These are phyloP conservation scores for Ziziphus jujuba DNA, from an alignment of 306 rosid species.

Conservation along the genomic window DNA sequence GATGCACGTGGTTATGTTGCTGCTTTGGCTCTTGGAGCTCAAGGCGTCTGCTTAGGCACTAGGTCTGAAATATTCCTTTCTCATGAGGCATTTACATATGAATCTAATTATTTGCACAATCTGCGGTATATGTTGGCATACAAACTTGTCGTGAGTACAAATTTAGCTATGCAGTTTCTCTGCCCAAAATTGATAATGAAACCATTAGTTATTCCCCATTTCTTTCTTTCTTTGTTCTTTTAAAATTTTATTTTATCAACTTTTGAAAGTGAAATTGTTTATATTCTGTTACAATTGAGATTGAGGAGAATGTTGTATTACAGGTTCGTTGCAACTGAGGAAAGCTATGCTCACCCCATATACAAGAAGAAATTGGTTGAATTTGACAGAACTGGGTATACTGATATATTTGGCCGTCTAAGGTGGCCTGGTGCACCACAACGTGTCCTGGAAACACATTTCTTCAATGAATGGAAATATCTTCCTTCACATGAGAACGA, in stretches of 20 bases:
- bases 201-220: no score
- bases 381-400: conserved; percentile 59
- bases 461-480: conserved; percentile 64
- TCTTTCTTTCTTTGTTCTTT: no score
- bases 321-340: conserved; percentile 84
- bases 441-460: conserved; percentile 67
- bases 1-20: conserved; percentile 88
- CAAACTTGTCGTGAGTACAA: neutral
- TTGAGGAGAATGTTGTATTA: conserved; percentile 3
- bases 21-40: conserved; percentile 88
- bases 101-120: conserved; percentile 1
- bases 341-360: conserved; percentile 78
- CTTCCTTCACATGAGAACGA: conserved; percentile 67
- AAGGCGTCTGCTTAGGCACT: conserved; percentile 72
- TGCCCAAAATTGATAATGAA: no score
- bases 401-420: conserved; percentile 72
- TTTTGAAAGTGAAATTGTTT: no score
- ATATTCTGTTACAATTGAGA: no score
- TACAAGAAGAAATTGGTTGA: conserved; percentile 78
- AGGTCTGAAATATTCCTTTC: conserved; percentile 45
- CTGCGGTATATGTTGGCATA: neutral
- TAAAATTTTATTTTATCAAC: no score
- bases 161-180: no score
- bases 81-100: neutral
- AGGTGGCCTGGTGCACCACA: conserved; percentile 86